These are phyloP conservation scores for Cytidiella melzeri DNA, from an alignment of 768 basidiomycete species.

Conservation along the genomic window DNA sequence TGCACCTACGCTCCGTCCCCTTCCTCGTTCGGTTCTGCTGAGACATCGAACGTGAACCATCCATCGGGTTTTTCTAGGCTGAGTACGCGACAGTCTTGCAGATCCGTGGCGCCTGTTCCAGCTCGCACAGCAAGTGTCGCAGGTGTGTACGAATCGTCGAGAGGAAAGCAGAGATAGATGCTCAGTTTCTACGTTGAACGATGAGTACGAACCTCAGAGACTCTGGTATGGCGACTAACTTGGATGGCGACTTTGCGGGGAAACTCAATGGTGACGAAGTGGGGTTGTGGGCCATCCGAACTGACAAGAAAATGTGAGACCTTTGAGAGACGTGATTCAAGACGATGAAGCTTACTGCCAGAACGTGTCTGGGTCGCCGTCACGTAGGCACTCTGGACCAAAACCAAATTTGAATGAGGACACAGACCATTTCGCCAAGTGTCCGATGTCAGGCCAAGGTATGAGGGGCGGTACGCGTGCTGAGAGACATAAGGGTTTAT, in stretches of 20 bases:
- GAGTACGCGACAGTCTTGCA: slow-evolving; percentile 85
- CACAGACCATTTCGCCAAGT: slow-evolving; percentile 90
- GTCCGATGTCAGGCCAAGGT: slow-evolving; percentile 80
- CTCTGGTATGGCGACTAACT: slow-evolving; percentile 33
- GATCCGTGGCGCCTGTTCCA: slow-evolving; percentile 84
- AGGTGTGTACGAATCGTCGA: slow-evolving; percentile 97
- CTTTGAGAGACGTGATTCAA: too few species aligned
- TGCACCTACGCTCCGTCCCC: slow-evolving; percentile 67
- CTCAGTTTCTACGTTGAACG: slow-evolving; percentile 67
- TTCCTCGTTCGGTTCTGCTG: slow-evolving; percentile 73
- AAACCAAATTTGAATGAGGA: slow-evolving; percentile 97
- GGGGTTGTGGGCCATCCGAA: slow-evolving; percentile 94
- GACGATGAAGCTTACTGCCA: slow-evolving; percentile 94
- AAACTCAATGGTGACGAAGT: slow-evolving; percentile 93
- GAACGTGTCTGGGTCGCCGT: slow-evolving; percentile 86
- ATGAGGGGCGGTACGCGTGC: slow-evolving; percentile 43
- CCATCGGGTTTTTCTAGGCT: slow-evolving; percentile 89
- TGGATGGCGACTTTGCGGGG: slow-evolving; percentile 85
- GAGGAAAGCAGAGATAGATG: slow-evolving; percentile 70
- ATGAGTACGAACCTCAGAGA: not conserved
- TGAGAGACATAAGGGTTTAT: slow-evolving; percentile 3
- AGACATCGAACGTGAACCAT: slow-evolving; percentile 86
- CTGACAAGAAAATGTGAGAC: slow-evolving; percentile 40
- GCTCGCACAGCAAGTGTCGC: slow-evolving; percentile 86
- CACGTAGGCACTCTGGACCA: slow-evolving; percentile 86